A percentile compares a stretch with the other conserved stretches of the same genome.
Conservation (phyloP, 805 yeast genomes). For the Monosporozyma aerobia region DNA sequence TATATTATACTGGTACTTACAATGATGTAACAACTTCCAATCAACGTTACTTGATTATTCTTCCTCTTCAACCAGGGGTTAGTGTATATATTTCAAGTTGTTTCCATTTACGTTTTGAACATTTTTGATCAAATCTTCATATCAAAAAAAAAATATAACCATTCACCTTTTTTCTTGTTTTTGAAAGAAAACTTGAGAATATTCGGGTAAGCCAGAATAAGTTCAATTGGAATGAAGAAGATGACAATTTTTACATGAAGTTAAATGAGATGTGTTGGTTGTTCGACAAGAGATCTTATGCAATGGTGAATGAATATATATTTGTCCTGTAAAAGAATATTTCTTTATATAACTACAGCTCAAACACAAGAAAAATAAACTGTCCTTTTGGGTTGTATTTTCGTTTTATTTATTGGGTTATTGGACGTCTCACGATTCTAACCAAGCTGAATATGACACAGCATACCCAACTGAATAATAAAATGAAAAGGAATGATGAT, state of each 20-base stretch:
- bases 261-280: not conserved
- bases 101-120: not conserved
- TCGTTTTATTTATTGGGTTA: conserved; percentile 2
- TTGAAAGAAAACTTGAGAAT: not conserved
- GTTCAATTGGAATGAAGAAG: not conserved
- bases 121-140: not conserved
- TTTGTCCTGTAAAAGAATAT: not conserved
- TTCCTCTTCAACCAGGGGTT: not conserved
- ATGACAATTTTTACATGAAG: not conserved
- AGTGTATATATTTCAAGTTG: not conserved
- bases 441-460: conserved; percentile 78
- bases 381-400: not conserved
- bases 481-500: conserved; percentile 68
- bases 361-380: not conserved
- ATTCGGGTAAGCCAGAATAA: not conserved
- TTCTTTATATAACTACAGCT: not conserved
- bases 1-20: not conserved
- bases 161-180: not conserved
- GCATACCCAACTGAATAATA: conserved; percentile 71
- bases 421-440: conserved; percentile 64
- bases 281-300: not conserved
- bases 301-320: not conserved
- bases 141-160: not conserved
- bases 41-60: not conserved
- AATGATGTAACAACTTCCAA: not conserved